Evolutionary conservation across 805 yeast genomes (phyloP).

Genomic region (Wickerhamiella vanderwaltii): DNA sequence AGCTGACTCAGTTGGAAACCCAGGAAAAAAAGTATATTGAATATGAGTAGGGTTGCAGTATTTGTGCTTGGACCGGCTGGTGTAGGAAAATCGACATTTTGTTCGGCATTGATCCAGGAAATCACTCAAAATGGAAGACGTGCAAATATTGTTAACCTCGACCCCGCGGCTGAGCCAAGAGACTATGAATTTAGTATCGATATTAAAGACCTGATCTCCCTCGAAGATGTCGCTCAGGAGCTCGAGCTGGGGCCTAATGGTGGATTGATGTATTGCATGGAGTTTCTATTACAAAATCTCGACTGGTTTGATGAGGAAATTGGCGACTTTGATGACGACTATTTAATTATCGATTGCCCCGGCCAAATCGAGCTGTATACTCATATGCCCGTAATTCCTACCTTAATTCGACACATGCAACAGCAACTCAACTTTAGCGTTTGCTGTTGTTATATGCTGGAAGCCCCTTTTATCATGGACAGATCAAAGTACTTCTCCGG

Average conservation of each 20-base stretch:
- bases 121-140: conserved; percentile 85
- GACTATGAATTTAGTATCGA: conserved; percentile 88
- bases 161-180: conserved; percentile 93
- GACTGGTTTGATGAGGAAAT: conserved; percentile 98
- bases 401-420: conserved; percentile 74
- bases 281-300: conserved; percentile 68
- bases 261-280: conserved; percentile 85
- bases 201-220: conserved; percentile 76
- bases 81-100: conserved; percentile 89
- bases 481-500: conserved; percentile 89
- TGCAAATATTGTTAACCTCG: conserved; percentile 88
- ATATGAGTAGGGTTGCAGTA: conserved; percentile 93
- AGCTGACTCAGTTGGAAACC: no score
- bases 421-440: conserved; percentile 68
- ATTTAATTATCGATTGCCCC: conserved; percentile 76
- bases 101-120: conserved; percentile 73
- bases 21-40: no score
- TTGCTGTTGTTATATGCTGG: conserved; percentile 86
- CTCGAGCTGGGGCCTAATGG: conserved; percentile 91
- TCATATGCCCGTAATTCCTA: conserved; percentile 86
- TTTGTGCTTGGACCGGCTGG: conserved; percentile 96
- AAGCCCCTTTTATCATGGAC: conserved; percentile 89
- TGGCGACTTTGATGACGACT: conserved; percentile 92
- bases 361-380: conserved; percentile 76
- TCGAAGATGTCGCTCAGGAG: conserved; percentile 94